Conservation (phyloP, 2,329 filamentous ascomycete species). For the Rhytidhysteron rufulum region DNA sequence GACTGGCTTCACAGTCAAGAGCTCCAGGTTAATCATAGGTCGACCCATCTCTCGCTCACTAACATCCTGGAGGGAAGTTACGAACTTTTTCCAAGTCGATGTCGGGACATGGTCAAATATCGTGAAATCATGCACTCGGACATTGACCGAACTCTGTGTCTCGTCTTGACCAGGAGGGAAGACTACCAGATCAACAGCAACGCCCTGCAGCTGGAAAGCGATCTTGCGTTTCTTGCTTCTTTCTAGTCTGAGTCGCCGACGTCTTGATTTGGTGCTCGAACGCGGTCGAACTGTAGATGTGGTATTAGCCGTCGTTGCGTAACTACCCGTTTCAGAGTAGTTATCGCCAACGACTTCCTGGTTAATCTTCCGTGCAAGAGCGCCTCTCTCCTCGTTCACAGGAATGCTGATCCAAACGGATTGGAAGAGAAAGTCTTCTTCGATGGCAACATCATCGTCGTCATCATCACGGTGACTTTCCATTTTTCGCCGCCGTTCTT, state of each 20-base stretch:
- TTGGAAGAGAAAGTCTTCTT: conserved; percentile 96
- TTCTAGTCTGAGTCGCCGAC: conserved; percentile 65
- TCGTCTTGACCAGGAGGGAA: conserved; percentile 75
- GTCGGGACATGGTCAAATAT: conserved; percentile 92
- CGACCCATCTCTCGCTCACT: conserved; percentile 82
- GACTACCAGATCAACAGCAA: conserved; percentile 76
- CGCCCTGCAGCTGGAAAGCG: conserved; percentile 83
- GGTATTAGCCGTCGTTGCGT: conserved; percentile 61
- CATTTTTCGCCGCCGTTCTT: conserved; percentile 63
- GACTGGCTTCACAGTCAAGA: conserved; percentile 83
- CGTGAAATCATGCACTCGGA: conserved; percentile 78
- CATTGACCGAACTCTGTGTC: conserved; percentile 81
- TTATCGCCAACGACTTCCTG: conserved; percentile 75
- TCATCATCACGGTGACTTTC: conserved; percentile 62
- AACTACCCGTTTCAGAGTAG: conserved; percentile 82
- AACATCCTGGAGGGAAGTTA: conserved; percentile 84
- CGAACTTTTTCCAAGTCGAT: conserved; percentile 98
- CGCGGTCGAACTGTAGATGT: conserved; percentile 37
- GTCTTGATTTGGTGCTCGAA: conserved; percentile 37
- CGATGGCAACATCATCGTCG: conserved; percentile 67
- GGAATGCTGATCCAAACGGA: conserved; percentile 97
- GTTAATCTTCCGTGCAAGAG: conserved; percentile 81
- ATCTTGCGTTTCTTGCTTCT: conserved; percentile 93
- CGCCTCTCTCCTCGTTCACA: conserved; percentile 76
- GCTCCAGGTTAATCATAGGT: conserved; percentile 85